These are phyloP conservation scores for Penicillium malachiteum DNA, from an alignment of 495 filamentous ascomycete species.

Conservation along the genomic window DNA sequence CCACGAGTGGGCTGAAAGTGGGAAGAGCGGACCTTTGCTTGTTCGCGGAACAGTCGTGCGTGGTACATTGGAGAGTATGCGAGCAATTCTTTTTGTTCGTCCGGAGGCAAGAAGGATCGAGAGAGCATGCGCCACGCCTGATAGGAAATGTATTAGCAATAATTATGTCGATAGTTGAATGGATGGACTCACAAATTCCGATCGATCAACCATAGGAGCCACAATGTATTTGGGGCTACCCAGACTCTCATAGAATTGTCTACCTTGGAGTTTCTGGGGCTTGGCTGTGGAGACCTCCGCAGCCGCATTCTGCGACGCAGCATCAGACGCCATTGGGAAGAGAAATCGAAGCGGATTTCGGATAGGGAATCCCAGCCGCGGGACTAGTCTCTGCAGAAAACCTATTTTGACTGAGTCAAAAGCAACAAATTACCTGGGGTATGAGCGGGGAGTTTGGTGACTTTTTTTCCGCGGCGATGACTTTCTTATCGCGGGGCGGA, in stretches of 20 bases:
- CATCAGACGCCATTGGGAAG: constrained; percentile 33
- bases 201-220: constrained; percentile 97
- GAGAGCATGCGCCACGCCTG: constrained; percentile 95
- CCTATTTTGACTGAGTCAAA: constrained; percentile 33
- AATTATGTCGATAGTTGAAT: background rate
- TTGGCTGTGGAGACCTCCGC: constrained; percentile 20
- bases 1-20: constrained; percentile 71
- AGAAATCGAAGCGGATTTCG: constrained; percentile 5
- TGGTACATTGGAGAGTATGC: constrained; percentile 96
- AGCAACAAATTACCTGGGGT: background rate
- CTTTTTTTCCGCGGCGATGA: constrained; percentile 21
- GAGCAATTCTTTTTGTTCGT: constrained; percentile 58
- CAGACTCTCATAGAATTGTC: constrained; percentile 90
- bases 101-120: constrained; percentile 76
- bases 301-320: constrained; percentile 13
- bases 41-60: constrained; percentile 75
- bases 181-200: constrained; percentile 76
- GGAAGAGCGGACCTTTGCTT: constrained; percentile 67
- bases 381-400: constrained; percentile 24
- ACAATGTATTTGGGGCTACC: constrained; percentile 87
- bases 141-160: constrained; percentile 8
- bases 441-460: constrained; percentile 1
- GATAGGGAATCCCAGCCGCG: constrained; percentile 29
- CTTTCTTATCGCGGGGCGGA: constrained; percentile 3
- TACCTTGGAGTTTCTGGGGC: constrained; percentile 66